Base-by-base conservation (phyloP, 345 rosid species). In the Laguncularia racemosa region DNA sequence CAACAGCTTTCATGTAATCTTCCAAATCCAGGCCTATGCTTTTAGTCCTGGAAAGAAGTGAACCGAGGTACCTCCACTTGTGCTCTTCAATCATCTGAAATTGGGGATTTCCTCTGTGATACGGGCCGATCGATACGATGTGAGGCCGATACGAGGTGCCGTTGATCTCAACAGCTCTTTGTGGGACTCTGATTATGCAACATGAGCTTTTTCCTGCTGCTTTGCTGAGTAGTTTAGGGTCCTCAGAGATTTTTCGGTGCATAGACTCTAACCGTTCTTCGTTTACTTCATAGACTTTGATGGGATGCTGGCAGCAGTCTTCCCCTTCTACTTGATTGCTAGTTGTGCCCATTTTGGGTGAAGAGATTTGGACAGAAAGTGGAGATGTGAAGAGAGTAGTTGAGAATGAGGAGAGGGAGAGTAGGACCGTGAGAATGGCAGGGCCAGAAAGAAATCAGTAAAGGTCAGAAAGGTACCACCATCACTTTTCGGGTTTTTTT, bases 61-160 rank as follows among this genome's bases (percentile, higher is more conserved):
- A 53, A 16, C 84, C 76, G 15, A 89, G 56, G 62, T 85, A 89
- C 16, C 64, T 67, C 91, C 96, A 89, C 58, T 89, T 89, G 69
- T 89, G 96, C 68, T 89, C 91, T 59, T 89, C 84, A 17, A 89
- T 84, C 85, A 89, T 85, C 46, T 53, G 48, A 17, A 85, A 78
- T 1, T 76, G 73, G 0, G 64, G 43, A 40, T 80, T 46, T 14
- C 83, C 83, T 3, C 70, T 66, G 75, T 89, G 93, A 57, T 78
- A 83, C 1, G 96, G 96, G 6, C 96, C 96, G 0, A 89, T 64
- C 0, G 96, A 85, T 63, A 85, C 89, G 10, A 82, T 78, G 13
- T 75, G 83, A 14, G 96, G 95, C 57, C 73, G 76, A 23, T 89
- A 89, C 48, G 68, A 76, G 73, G 52, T 70, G 15, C 84, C 84